These are phyloP conservation scores for Termitomyces sp. DNA, from an alignment of 768 basidiomycete species.

Conservation along the genomic window DNA sequence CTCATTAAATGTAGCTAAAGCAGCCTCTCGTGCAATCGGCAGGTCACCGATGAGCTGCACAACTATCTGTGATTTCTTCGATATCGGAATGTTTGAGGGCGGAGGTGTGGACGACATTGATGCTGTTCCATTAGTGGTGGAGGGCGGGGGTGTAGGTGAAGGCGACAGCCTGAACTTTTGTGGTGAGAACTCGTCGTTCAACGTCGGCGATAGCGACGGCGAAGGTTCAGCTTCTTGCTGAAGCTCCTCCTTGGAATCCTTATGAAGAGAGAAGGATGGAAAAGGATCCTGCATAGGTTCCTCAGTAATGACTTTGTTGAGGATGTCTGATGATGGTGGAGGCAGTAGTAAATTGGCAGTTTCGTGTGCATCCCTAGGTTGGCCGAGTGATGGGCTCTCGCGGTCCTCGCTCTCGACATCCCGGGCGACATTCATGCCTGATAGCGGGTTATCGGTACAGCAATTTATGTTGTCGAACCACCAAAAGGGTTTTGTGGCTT, in stretches of 20 bases:
- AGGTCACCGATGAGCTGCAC: conserved; percentile 79
- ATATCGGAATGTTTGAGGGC: conserved; percentile 18
- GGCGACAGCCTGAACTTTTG: conserved; percentile 29
- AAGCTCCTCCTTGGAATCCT: conserved; percentile 26
- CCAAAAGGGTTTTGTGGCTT: conserved; percentile 1
- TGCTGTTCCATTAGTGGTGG: conserved; percentile 24
- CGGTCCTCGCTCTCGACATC: conserved; percentile 12
- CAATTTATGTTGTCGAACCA: conserved; percentile 3
- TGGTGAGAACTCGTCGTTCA: conserved; percentile 24
- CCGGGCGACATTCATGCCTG: conserved; percentile 11
- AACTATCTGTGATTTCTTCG: conserved; percentile 29
- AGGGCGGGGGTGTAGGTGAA: conserved; percentile 28
- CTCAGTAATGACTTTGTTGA: conserved; percentile 9
- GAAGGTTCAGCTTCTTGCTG: conserved; percentile 23
- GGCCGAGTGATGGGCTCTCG: conserved; percentile 16
- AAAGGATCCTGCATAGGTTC: conserved; percentile 20
- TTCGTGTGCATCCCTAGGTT: conserved; percentile 6
- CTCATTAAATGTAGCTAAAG: conserved; percentile 65
- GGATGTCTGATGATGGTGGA: conserved; percentile 20
- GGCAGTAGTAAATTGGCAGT: conserved; percentile 12
- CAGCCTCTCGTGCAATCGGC: conserved; percentile 69
- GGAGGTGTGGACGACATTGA: conserved; percentile 38
- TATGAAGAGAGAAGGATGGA: conserved; percentile 20
- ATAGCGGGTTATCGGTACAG: background rate
- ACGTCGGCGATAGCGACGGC: conserved; percentile 31